These are phyloP conservation scores for Halophytophthora polymorphica DNA, from an alignment of 352 stramenopile genomes.

Conservation along the genomic window DNA sequence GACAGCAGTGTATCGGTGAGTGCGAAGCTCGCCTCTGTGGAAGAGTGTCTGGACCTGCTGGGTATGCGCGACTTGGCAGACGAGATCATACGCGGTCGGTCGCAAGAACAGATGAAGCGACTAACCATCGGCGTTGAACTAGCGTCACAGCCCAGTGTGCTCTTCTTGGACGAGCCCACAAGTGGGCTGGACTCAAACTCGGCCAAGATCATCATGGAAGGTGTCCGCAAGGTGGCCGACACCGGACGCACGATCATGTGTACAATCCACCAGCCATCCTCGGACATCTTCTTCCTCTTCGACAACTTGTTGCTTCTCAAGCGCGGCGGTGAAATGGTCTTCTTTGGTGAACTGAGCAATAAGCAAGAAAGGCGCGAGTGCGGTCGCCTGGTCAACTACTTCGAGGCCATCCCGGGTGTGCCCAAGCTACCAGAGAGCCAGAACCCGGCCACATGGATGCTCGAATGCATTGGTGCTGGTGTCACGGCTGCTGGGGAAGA, in stretches of 20 bases:
- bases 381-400: slow-evolving; percentile 35
- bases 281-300: slow-evolving; percentile 40
- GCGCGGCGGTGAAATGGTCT: slow-evolving; percentile 49
- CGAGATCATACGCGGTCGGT: slow-evolving; percentile 31
- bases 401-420: slow-evolving; percentile 27
- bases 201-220: slow-evolving; percentile 58
- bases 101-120: slow-evolving; percentile 54
- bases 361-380: slow-evolving; percentile 8
- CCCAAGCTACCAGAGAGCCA: slow-evolving; percentile 19
- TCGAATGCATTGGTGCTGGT: slow-evolving; percentile 45
- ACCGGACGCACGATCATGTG: slow-evolving; percentile 74
- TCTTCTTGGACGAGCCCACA: slow-evolving; percentile 81
- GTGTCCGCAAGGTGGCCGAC: slow-evolving; percentile 79
- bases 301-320: slow-evolving; percentile 80
- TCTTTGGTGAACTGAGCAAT: slow-evolving; percentile 44
- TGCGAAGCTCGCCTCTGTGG: slow-evolving; percentile 24
- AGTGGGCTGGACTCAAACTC: slow-evolving; percentile 75
- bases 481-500: slow-evolving; percentile 11
- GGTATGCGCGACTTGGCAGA: slow-evolving; percentile 28
- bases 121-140: slow-evolving; percentile 88
- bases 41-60: slow-evolving; percentile 33
- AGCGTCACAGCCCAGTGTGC: slow-evolving; percentile 69
- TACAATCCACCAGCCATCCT: slow-evolving; percentile 29
- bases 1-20: slow-evolving; percentile 19
- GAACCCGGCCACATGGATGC: slow-evolving; percentile 79